Evolutionary conservation across 345 rosid genomes (phyloP).

Genomic region (Triadica sebifera): DNA sequence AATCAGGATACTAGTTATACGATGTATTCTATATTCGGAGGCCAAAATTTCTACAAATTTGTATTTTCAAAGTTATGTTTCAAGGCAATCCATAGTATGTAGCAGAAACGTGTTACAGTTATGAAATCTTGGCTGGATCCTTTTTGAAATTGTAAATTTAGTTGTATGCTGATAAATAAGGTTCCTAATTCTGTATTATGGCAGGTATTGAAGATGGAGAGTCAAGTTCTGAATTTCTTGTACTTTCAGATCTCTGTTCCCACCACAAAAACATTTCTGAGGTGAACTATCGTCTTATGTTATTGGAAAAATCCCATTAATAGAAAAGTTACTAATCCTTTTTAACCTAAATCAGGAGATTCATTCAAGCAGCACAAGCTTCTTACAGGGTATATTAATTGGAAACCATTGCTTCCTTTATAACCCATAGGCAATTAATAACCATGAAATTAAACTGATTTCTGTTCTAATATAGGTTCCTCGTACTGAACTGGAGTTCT

Average conservation of each 20-base stretch:
- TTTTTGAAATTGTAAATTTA: background rate
- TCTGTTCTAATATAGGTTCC: slow-evolving; percentile 43
- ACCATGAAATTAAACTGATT: slow-evolving; percentile 5
- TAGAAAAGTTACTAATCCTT: background rate
- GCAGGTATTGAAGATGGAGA: slow-evolving; percentile 92
- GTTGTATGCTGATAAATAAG: slow-evolving; percentile 20
- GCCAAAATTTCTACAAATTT: background rate
- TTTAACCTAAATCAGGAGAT: slow-evolving; percentile 56
- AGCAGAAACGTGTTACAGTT: no score
- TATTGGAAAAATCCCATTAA: background rate
- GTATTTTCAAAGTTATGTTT: background rate
- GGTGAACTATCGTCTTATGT: slow-evolving; percentile 40
- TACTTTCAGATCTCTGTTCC: slow-evolving; percentile 74
- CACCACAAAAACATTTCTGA: slow-evolving; percentile 81
- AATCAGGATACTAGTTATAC: background rate
- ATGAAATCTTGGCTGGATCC: background rate
- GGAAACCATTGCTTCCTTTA: slow-evolving; percentile 4
- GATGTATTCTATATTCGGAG: background rate
- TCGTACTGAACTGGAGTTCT: slow-evolving; percentile 59
- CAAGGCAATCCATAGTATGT: background rate
- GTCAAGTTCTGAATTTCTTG: slow-evolving; percentile 60
- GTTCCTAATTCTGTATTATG: slow-evolving; percentile 28
- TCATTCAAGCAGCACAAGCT: slow-evolving; percentile 77
- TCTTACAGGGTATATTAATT: slow-evolving; percentile 49
- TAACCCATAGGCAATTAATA: background rate